Evolutionary conservation across 306 rosid genomes (phyloP), one percentile per base, ranked within the genome.

Genomic region (Betula pendula): DNA sequence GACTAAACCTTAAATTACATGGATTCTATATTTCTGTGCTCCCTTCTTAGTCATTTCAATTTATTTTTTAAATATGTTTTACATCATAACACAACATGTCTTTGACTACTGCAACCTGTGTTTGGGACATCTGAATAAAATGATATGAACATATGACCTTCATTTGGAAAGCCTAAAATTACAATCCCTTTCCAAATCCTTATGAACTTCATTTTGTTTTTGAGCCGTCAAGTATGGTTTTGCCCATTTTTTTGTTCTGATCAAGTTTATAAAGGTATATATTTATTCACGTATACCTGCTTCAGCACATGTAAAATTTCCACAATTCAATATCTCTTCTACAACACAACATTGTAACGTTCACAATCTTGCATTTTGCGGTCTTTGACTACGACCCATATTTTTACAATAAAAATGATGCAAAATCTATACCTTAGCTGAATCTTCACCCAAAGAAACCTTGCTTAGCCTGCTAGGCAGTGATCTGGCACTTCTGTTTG

Each of bases 391-490:
- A 42, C 75, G 62, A 71, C 12, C 78, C 44, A 40, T 22, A 76
- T 59, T 78, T 45, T 72, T 17, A 50, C 53, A 74, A 47, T 76
- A 45, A 70, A 38, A 69, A 22, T 58, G 71, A 40, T 81, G 48
- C 74, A 77, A 65, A 55, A 71, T 78, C 85, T 67, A 76, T 35
- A 53, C 73, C 50, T 84, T 71, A 84, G 80, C 74, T 72, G 90
- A 85, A 73, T 87, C 89, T 52, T 90, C 94, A 81, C 84, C 89
- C 74, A 89, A 63, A 19, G 94, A 89, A 82, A 89, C 94, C 75
- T 86, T 89, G 83, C 96, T 93, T 10, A 90, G 76, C 79, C 97
- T 89, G 81, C 96, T 89, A 5, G 93, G 96, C 53, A 87, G 82
- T 24, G 81, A 80, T 66, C 84, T 88, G 19, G 42, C 66, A 69